Evolutionary conservation across 129 eudicot genomes (phyloP).

Genomic region (Flaveria bidentis): DNA sequence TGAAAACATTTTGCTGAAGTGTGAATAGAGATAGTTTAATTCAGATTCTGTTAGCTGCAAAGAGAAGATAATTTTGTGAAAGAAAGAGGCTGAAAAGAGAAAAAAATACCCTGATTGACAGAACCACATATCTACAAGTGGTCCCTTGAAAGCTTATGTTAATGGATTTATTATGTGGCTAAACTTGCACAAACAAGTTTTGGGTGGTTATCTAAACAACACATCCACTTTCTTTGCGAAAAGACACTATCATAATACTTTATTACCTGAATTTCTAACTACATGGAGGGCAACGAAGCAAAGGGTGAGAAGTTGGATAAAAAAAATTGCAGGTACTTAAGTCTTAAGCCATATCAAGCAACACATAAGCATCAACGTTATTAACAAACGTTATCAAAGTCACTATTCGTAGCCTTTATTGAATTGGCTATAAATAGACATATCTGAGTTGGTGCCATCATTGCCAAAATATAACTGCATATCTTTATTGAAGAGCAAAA

Average conservation of each 20-base stretch:
- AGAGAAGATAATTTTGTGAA: conserved; percentile 23
- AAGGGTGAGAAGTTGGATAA: conserved; percentile 9
- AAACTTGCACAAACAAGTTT: conserved; percentile 9
- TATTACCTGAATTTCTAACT: conserved; percentile 18
- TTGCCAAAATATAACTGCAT: neutral
- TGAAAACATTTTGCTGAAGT: conserved; percentile 53
- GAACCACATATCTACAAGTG: conserved; percentile 25
- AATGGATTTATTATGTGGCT: conserved; percentile 35
- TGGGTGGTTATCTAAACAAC: neutral
- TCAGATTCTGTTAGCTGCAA: conserved; percentile 28
- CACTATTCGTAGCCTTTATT: conserved; percentile 5
- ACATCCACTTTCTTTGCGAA: conserved; percentile 26
- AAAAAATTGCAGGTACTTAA: neutral
- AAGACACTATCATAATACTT: conserved; percentile 12
- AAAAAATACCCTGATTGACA: conserved; percentile 10
- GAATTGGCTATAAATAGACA: conserved; percentile 2
- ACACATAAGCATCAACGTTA: neutral
- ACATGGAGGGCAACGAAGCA: conserved; percentile 2
- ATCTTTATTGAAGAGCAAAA: conserved; percentile 6
- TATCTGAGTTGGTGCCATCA: neutral
- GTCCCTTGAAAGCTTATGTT: conserved; percentile 30
- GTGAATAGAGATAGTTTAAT: neutral
- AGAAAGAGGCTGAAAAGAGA: conserved; percentile 30
- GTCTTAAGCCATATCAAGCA: neutral
- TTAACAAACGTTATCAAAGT: conserved; percentile 17